Conservation (phyloP, 495 filamentous ascomycete species). For the Lasiosphaeria hispida region DNA sequence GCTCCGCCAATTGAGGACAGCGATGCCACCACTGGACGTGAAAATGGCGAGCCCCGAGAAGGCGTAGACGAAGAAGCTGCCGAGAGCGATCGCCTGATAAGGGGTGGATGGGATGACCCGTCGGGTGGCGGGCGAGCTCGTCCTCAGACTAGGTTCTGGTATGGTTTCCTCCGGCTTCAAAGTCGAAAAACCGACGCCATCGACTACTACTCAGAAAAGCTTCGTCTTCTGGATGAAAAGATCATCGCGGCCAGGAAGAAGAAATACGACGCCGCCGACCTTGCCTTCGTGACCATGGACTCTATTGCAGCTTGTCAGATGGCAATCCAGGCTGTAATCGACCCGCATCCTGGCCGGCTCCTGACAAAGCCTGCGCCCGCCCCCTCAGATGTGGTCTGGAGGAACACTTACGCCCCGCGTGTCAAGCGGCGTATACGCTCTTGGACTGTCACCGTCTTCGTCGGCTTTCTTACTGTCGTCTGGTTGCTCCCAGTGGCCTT, state of each 20-base stretch:
- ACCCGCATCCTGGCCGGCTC: constrained; percentile 82
- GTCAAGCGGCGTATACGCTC: constrained; percentile 67
- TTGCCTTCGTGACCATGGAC: constrained; percentile 97
- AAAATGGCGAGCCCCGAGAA: background rate
- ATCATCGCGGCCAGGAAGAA: constrained; percentile 70
- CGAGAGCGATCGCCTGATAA: constrained; percentile 51
- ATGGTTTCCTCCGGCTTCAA: constrained; percentile 71
- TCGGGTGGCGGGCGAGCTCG: constrained; percentile 40
- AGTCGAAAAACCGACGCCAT: constrained; percentile 81
- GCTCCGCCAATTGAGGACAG: constrained; percentile 7
- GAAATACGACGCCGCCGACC: constrained; percentile 70
- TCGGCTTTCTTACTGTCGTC: constrained; percentile 77
- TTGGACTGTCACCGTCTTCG: constrained; percentile 79
- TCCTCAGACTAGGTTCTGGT: constrained; percentile 73
- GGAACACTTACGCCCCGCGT: constrained; percentile 84
- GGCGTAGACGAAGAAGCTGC: constrained; percentile 41
- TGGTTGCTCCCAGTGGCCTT: constrained; percentile 86
- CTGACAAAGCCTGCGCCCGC: constrained; percentile 81
- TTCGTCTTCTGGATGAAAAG: constrained; percentile 76
- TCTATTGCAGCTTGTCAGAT: constrained; percentile 90
- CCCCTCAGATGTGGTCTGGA: constrained; percentile 87
- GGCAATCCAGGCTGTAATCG: constrained; percentile 88
- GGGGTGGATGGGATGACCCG: constrained; percentile 38
- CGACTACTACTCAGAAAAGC: constrained; percentile 84
- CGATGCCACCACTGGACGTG: background rate